These are phyloP conservation scores for Coemansia guatemalensis DNA, from an alignment of 192 early-diverging fungal species.

Conservation along the genomic window DNA sequence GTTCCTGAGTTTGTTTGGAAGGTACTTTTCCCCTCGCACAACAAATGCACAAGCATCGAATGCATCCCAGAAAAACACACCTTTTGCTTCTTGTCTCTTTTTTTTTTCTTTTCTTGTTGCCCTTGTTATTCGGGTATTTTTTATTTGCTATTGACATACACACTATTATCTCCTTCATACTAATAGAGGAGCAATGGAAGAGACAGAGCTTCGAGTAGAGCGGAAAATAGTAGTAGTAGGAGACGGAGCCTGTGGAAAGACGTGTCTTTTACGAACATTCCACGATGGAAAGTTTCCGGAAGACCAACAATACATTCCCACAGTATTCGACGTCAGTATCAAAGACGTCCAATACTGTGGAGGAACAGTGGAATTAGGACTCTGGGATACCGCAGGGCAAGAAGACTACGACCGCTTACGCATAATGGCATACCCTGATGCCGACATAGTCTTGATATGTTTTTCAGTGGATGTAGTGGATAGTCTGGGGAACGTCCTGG, in stretches of 20 bases:
- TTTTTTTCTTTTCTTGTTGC: background rate
- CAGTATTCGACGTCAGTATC: slow-evolving; percentile 93
- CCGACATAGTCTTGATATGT: slow-evolving; percentile 90
- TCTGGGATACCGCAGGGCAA: slow-evolving; percentile 98
- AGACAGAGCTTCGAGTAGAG: background rate
- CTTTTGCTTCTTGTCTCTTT: slow-evolving; percentile 5
- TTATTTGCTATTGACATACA: background rate
- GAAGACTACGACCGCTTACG: slow-evolving; percentile 96
- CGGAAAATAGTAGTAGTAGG: slow-evolving; percentile 88
- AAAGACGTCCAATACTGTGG: slow-evolving; percentile 84
- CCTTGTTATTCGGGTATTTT: background rate
- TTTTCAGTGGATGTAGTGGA: slow-evolving; percentile 83
- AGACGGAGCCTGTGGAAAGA: slow-evolving; percentile 92
- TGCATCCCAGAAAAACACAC: background rate
- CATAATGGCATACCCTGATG: slow-evolving; percentile 87
- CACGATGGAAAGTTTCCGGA: slow-evolving; percentile 82
- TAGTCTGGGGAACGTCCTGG: slow-evolving; percentile 75
- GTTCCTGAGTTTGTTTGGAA: too few relatives aligned
- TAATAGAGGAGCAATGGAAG: background rate
- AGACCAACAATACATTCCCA: slow-evolving; percentile 73
- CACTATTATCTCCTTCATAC: background rate
- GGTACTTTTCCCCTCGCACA: background rate
- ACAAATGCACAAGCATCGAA: too few relatives aligned
- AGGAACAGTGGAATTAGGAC: slow-evolving; percentile 74
- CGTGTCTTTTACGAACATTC: slow-evolving; percentile 83